Evolutionary conservation across 192 early-diverging fungal genomes (phyloP).

Genomic region (Podochytrium sp.): DNA sequence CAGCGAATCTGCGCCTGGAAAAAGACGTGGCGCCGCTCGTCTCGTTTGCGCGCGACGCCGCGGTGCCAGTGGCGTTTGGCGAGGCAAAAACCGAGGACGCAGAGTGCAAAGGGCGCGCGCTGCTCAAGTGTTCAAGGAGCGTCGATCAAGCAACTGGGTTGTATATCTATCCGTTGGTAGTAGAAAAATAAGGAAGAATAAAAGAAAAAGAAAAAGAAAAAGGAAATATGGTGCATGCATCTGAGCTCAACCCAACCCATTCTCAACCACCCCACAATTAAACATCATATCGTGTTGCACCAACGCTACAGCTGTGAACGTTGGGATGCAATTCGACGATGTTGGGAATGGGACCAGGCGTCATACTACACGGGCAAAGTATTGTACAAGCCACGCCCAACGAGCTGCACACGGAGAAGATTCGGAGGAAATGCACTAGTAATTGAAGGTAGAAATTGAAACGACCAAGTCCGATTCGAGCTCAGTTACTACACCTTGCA

Average conservation of each 20-base stretch:
- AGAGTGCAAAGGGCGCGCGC: background rate
- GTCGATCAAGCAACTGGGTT: background rate
- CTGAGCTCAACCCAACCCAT: too few relatives aligned
- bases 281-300: too few relatives aligned
- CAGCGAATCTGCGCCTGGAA: background rate
- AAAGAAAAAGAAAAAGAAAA: background rate
- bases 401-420: too few relatives aligned
- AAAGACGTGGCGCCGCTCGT: background rate
- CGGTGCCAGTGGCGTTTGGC: background rate
- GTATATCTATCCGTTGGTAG: background rate
- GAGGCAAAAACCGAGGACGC: background rate
- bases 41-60: background rate
- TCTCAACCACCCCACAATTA: too few relatives aligned
- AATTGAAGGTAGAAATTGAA: constrained; percentile 93
- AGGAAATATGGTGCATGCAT: too few relatives aligned
- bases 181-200: too few relatives aligned
- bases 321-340: too few relatives aligned
- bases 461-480: constrained; percentile 99
- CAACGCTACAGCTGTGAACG: too few relatives aligned
- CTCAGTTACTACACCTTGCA: constrained; percentile 96
- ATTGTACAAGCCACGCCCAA: too few relatives aligned
- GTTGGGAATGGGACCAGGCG: too few relatives aligned
- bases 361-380: too few relatives aligned
- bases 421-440: too few relatives aligned
- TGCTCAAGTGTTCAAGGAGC: background rate